Base-by-base conservation (phyloP, 108 stramenopile genomes). In the Cyclotella choctawhatcheeana region DNA sequence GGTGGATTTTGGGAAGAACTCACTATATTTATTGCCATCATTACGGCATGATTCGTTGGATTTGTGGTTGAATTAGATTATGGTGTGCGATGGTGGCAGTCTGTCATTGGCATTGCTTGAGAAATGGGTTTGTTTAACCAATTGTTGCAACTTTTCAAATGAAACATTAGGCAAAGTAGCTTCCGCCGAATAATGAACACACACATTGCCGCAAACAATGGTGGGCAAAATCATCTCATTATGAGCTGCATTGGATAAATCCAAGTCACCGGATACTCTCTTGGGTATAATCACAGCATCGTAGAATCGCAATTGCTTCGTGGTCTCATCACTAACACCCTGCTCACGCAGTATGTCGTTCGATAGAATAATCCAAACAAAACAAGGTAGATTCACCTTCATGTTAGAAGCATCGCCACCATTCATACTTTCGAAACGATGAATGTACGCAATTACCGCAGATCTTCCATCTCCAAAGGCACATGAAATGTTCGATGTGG, bases 251-350 rank as follows among this genome's bases (percentile, higher is more conserved):
- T 60, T 64, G 24, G n/a, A 21, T 29, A 3, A 20, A 27, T 17
- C 34, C 20, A 27, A 13, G 53, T 20, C 7, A 35, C 8, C 27
- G 0, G 50, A 20, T 3, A 55, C 55, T 18, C 58, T 54, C 5
- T 69, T 63, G 2, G 69, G 69, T 21, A 79, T 54, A 29, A 79
- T 35, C 5, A 72, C 63, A 29, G 70, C 78, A 30, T 72, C 71
- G 31, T 79, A 79, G 32, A 71, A 44, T 2, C 78, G 64, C 34
- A 79, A 25, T 43, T 68, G 69, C 65, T 29, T 73, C 14, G 52
- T 17, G 16, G 32, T 18, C 1, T 52, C 63, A 21, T 64, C 59
- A 24, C 40, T 25, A 25, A 67, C 45, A 18, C 71, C 65, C 43
- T 61, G 47, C 51, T 72, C 71, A 18, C 53, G 70, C 43, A 79